Conservation (phyloP, 495 filamentous ascomycete species). For the Penicillium nucicola region DNA sequence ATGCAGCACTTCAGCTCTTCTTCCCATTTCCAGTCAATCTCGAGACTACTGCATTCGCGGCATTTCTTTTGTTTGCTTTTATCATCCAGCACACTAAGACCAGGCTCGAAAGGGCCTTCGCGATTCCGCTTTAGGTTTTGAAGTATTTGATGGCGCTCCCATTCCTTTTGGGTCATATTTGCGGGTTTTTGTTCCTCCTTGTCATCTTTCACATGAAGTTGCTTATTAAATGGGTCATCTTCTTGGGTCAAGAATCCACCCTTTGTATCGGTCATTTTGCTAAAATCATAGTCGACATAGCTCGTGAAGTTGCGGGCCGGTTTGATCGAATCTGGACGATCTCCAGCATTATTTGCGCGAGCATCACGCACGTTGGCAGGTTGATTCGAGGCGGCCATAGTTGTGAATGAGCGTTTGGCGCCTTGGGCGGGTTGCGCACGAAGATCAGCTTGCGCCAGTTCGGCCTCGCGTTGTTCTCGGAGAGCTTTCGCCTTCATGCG, state of each 20-base stretch:
- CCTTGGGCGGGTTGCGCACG: constrained; percentile 34
- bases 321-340: constrained; percentile 55
- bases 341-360: constrained; percentile 29
- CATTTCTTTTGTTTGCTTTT: constrained; percentile 68
- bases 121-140: constrained; percentile 66
- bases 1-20: constrained; percentile 70
- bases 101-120: constrained; percentile 82
- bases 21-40: constrained; percentile 95
- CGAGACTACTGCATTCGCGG: constrained; percentile 74
- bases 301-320: constrained; percentile 80
- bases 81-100: constrained; percentile 64
- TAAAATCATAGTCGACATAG: constrained; percentile 96
- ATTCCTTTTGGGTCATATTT: constrained; percentile 89
- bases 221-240: constrained; percentile 87
- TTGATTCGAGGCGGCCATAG: constrained; percentile 57
- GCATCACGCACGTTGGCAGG: constrained; percentile 70
- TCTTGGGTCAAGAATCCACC: constrained; percentile 84
- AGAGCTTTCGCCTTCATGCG: constrained; percentile 90
- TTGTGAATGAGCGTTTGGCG: constrained; percentile 58
- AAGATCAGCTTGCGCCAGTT: constrained; percentile 32
- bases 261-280: constrained; percentile 96
- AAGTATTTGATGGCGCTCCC: constrained; percentile 78
- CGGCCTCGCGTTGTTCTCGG: constrained; percentile 64
- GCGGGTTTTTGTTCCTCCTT: constrained; percentile 67
- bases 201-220: constrained; percentile 54